Base-by-base conservation (phyloP, 768 basidiomycete species). In the Suillus paluster region DNA sequence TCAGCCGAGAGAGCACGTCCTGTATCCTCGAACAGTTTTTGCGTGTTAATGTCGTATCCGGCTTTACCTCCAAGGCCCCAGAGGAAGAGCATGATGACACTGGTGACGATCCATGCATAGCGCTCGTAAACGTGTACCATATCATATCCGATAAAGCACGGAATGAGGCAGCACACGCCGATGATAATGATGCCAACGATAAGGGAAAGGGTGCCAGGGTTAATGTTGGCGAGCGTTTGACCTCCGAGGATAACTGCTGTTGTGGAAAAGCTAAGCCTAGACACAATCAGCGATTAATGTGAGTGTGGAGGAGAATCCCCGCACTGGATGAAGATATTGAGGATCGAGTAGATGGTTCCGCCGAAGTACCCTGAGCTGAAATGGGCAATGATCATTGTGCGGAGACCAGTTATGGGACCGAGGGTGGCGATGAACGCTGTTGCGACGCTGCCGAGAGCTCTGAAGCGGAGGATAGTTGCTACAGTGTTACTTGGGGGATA, bases 261-360 rank as follows among this genome's bases (percentile, higher is more conserved):
- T 21, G 77, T 76, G 17, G 80, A 75, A 69, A 84, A 85, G 4
- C 83, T 82, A 19, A 84, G 68, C 58, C 79, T 82, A 50, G 17
- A 17, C 19, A n/a, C 1, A 9, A 2, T 64, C 55, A 61, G 36
- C 2, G 17, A 34, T n/a, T 38, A 30, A 34, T 19, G 15, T 5
- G 14, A 56, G 14, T 34, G 54, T 14, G 59, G 23, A 65, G n/a
- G n/a, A n/a, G n/a, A n/a, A n/a, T n/a, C n/a, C n/a, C n/a, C 68
- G n/a, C 57, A 79, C 74, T 82, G 81, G 2, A 83, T 83, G 21
- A 86, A 67, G 64, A 85, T 83, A 66, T 86, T 86, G 6, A 86
- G 69, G 56, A 86, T 64, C 5, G 83, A 81, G 64, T 81, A 84
- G 57, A 84, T 77, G 5, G 75, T 75, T 4, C 82, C 78, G 14